Percentiles rank a stretch among this genome's conserved stretches.
Conservation (phyloP, 441 rosid genomes). For the Lepidium campestre region DNA sequence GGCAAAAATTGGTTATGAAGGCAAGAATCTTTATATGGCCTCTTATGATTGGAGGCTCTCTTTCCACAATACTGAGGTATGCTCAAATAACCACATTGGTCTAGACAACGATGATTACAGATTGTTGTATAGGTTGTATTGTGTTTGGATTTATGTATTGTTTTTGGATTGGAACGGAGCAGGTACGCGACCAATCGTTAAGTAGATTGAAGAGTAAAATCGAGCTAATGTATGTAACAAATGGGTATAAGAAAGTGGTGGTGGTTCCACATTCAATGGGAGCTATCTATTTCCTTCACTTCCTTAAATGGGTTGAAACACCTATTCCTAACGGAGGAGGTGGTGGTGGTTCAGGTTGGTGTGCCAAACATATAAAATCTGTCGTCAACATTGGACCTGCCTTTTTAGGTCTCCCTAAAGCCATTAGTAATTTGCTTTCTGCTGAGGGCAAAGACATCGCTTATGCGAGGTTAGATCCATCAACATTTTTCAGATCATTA, state of each 20-base stretch:
- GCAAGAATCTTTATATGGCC: constrained; percentile 63
- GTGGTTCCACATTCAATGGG: constrained; percentile 85
- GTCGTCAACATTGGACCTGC: constrained; percentile 61
- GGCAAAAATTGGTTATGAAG: constrained; percentile 68
- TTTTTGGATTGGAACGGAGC: constrained; percentile 13
- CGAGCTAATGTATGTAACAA: constrained; percentile 56
- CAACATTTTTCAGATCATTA: background rate
- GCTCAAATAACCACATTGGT: background rate
- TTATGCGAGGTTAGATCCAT: constrained; percentile 35
- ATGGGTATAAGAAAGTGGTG: constrained; percentile 56
- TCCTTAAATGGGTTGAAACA: constrained; percentile 71
- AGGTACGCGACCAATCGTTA: constrained; percentile 61
- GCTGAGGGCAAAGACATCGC: constrained; percentile 54
- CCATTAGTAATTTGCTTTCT: constrained; percentile 44
- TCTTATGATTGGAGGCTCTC: constrained; percentile 81
- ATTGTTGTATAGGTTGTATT: background rate
- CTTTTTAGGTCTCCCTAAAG: constrained; percentile 64
- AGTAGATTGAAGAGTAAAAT: constrained; percentile 67
- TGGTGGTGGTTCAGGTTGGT: constrained; percentile 60
- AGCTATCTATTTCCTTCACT: constrained; percentile 63
- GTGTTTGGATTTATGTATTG: background rate
- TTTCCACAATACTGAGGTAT: constrained; percentile 75
- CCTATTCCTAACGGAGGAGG: constrained; percentile 55
- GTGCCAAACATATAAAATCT: constrained; percentile 57
- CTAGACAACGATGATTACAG: background rate